Evolutionary conservation across 495 filamentous ascomycete genomes (phyloP).

Genomic region (Penicillium argentinense): DNA sequence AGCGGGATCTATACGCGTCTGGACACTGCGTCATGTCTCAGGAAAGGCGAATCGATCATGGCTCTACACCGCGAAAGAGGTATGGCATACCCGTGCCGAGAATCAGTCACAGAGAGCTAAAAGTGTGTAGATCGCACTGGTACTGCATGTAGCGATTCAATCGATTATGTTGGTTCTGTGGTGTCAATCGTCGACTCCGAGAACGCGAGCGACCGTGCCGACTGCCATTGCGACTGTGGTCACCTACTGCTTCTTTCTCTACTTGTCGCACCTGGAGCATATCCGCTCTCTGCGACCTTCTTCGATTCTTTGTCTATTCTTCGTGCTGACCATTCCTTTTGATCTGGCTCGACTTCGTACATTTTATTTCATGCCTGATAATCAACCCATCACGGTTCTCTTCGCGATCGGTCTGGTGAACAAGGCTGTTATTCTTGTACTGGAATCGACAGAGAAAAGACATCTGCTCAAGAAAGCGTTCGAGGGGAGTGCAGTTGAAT

Average conservation of each 20-base stretch:
- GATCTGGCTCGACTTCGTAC: slow-evolving; percentile 21
- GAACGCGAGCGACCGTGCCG: slow-evolving; percentile 17
- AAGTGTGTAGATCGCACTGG: slow-evolving; percentile 6
- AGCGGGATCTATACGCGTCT: slow-evolving; percentile 4
- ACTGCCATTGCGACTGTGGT: slow-evolving; percentile 9
- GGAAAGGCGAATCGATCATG: slow-evolving; percentile 27
- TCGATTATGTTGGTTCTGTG: slow-evolving; percentile 14
- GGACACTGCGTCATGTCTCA: slow-evolving; percentile 6
- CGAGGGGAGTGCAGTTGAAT: slow-evolving; percentile 46
- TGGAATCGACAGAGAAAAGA: slow-evolving; percentile 55
- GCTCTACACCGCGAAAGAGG: slow-evolving; percentile 21
- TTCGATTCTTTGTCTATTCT: slow-evolving; percentile 15
- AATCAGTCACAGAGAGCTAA: no score
- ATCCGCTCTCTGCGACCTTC: slow-evolving; percentile 22
- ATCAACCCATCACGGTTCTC: slow-evolving; percentile 6
- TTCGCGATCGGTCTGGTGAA: slow-evolving; percentile 24
- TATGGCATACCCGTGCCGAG: slow-evolving; percentile 4
- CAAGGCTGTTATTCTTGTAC: slow-evolving; percentile 44
- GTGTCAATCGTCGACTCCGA: slow-evolving; percentile 10
- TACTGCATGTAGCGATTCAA: slow-evolving; percentile 18
- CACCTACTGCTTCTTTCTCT: slow-evolving; percentile 6
- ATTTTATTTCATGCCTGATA: slow-evolving; percentile 12
- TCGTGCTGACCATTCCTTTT: slow-evolving; percentile 9
- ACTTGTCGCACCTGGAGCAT: slow-evolving; percentile 25
- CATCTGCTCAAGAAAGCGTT: slow-evolving; percentile 37